phyloP scores from a whole-genome alignment of 1,139 yeast species.

The Williopsis jadinii region DNA sequence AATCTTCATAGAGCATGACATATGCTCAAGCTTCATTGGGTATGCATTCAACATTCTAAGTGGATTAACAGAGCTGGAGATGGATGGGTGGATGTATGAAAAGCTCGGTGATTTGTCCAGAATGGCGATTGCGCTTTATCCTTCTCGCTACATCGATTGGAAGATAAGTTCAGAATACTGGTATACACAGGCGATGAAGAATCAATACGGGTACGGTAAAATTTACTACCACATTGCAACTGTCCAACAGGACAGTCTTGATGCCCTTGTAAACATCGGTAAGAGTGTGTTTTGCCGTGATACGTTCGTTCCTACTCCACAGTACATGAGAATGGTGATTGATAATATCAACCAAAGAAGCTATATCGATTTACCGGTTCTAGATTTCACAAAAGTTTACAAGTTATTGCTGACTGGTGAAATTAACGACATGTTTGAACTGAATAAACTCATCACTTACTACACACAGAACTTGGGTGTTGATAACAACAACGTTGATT shows the following conservation, averaged over 20 bases:
- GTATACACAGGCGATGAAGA: constrained; percentile 65
- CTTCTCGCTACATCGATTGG: constrained; percentile 77
- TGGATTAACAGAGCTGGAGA: constrained; percentile 32
- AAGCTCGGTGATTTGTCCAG: constrained; percentile 72
- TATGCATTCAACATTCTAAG: constrained; percentile 33
- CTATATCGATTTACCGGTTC: constrained; percentile 45
- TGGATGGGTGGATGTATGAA: constrained; percentile 75
- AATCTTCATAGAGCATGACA: constrained; percentile 38
- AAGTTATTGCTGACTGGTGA: constrained; percentile 37
- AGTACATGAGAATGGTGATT: constrained; percentile 66
- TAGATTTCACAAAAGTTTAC: constrained; percentile 61
- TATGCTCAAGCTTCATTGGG: constrained; percentile 33
- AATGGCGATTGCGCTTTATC: constrained; percentile 77
- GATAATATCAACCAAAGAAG: constrained; percentile 72
- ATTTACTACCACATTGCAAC: constrained; percentile 79
- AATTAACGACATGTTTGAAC: constrained; percentile 28
- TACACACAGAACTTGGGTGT: constrained; percentile 68
- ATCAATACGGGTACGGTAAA: constrained; percentile 73
- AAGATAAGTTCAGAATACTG: constrained; percentile 71
- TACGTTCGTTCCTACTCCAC: constrained; percentile 77
- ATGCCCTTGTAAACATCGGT: constrained; percentile 72
- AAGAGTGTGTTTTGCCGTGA: constrained; percentile 73
- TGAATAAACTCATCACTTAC: constrained; percentile 59
- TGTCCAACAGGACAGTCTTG: constrained; percentile 72
- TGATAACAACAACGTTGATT: constrained; percentile 59